Evolutionary conservation across 2,329 filamentous ascomycete species (phyloP), one percentile per base, ranked within the genome.

Genomic region (Trichoderma sp.): DNA sequence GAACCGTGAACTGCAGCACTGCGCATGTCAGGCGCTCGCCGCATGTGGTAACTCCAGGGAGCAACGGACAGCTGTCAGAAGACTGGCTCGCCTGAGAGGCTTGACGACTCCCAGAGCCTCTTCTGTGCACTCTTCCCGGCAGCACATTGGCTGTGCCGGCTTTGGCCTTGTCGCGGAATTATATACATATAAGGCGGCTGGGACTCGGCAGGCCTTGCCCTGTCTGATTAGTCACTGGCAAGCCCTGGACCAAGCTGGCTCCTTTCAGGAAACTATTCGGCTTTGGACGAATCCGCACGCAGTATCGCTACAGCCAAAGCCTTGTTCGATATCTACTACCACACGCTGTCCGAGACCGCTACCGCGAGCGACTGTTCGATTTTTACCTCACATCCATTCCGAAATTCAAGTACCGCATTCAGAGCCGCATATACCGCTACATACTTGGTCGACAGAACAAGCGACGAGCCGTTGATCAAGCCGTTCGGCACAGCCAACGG

Each of bases 331-430:
- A 88, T 77, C 82, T 94, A 70, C 89, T 93, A 74, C 90, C 90
- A n/a, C 82, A 84, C 72, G 81, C 86, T 70, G 74, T 86, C 65
- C 86, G 86, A 76, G 84, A 86, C 70, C 86, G 84, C 72, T 89
- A 89, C 73, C 88, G 87, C 76, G 86, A 89, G 69, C 87, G 85
- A 70, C 82, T 95, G 64, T 84, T 89, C 73, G 82, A 84, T 71
- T 88, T 97, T 77, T 91, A 88, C 70, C 87, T 92, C 84, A 88
- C 93, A 73, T 92, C 87, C 5, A 79, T 97, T 27, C 92, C 92
- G 13, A 81, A 84, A 60, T 85, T 92, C 73, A 91, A 90, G 74
- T 87, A 90, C 76, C 84, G 85, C 64, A 80, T 92, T 9, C 93
- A 97, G 79, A 89, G 89, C 42, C 87, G 89, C 67, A 88, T 97